Base-by-base conservation (phyloP, 352 stramenopile species). In the Pythium chondricola region DNA sequence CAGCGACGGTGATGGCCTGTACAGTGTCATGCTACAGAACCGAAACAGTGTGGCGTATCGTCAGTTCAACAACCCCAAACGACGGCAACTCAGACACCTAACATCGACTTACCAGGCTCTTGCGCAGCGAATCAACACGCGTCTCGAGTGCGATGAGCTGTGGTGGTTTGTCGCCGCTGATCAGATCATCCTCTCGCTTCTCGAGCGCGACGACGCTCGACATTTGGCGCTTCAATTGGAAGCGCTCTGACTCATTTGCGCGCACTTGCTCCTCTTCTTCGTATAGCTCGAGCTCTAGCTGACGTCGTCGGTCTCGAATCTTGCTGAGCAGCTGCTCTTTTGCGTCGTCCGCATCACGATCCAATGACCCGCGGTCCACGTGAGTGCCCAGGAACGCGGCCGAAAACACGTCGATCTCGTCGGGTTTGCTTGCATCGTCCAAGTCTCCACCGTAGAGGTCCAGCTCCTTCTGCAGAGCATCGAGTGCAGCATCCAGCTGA, bases 131-230 rank as follows among this genome's bases (percentile, higher is more conserved):
- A 5, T 67, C 71, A 30, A 88, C 84, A 41, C 82, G 83, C 46
- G 82, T 85, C 51, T 92, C 81, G 35, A 88, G 48, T 42, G 84
- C 87, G 40, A 92, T 84, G 35, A 86, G 63, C 48, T 89, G 77
- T 16, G 81, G 81, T 4, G 77, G 74, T 47, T 80, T 82, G 36
- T 87, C 74, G 10, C 81, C 81, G 39, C 77, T 89, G 56, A 92
- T 85, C 41, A 92, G 71, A 21, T 82, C 77, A 52, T 89, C 74
- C 41, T 90, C 78, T 22, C 78, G 71, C 53, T 76, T 84, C 5
- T 77, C 82, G 0, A 75, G 73, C 24, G 73, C 70, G 33, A 77
- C 61, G 13, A 73, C 76, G 29, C 67, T 71, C n/a, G 71, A 59
- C 69, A 89, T 83, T 43, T 92, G 74, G 11, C 62, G 68, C 35